Evolutionary conservation across 192 early-diverging fungal species (phyloP), one percentile per base, ranked within the genome.

Genomic region (Allomyces javanicus): DNA sequence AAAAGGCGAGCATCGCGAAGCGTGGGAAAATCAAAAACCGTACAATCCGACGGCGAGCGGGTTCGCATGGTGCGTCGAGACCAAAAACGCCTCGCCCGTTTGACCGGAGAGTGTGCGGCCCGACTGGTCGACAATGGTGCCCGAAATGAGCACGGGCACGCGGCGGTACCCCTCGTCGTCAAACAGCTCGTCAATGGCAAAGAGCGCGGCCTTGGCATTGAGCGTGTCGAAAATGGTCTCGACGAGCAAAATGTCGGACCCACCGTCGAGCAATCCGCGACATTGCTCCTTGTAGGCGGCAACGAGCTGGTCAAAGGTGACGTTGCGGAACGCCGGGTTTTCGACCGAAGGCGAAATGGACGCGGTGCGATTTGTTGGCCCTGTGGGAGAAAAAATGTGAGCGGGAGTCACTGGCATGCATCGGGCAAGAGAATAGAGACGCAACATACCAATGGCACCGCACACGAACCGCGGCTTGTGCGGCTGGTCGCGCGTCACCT

Each of bases 211-310:
- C 76, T 97, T 97, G 64, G 91, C 89, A 67, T 97, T 97, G n/a
- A 94, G 76, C 23, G 94, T 97, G 74, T 97, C 94, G 69, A 97
- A 97, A 72, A 97, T 91, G 40, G 94, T 97, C 72, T 97, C 94
- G 0, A 97, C 90, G 71, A 97, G 79, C 17, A 97, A 75, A 65
- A 94, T 84, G 69, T 97, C 94, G 5, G 90, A 74, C 7, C 94
- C 94, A 70, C 94, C 94, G 70, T 97, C 94, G 67, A 97, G 79
- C 40, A 97, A 79, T 72, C 91, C 94, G 64, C 86, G 84, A 44
- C 81, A 80, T 74, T 97, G 94, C 78, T 93, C 90, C 10, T 81
- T 75, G 74, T 97, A 97, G n/a, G 94, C 89, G 62, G 77, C 75
- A 9, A 94, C 91, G 62, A 97, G 79, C 73, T 91, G 86, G 71